These are phyloP conservation scores for Aureobasidium sp. DNA, from an alignment of 2,329 filamentous ascomycete genomes.

Conservation along the genomic window DNA sequence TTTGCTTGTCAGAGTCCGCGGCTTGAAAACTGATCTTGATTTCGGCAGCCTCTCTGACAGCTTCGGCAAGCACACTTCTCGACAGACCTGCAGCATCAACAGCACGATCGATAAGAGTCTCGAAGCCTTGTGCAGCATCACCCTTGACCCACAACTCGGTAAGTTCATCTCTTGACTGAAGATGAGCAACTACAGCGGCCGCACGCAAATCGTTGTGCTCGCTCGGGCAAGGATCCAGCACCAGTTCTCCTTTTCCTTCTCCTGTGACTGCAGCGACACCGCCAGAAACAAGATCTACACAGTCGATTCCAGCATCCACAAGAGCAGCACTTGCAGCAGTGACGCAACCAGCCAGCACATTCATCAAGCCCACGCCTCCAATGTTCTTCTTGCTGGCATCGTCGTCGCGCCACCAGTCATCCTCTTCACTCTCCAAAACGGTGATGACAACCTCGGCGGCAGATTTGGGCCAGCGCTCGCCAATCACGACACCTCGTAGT, in stretches of 20 bases:
- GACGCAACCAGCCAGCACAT: slow-evolving; percentile 81
- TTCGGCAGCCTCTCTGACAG: slow-evolving; percentile 49
- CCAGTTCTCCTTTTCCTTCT: slow-evolving; percentile 36
- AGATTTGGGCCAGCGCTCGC: slow-evolving; percentile 96
- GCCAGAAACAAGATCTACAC: slow-evolving; percentile 79
- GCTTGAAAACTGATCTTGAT: slow-evolving; percentile 20
- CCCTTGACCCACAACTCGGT: slow-evolving; percentile 95
- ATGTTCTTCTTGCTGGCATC: slow-evolving; percentile 28
- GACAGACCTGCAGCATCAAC: slow-evolving; percentile 53
- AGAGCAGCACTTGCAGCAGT: slow-evolving; percentile 89
- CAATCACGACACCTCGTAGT: slow-evolving; percentile 79
- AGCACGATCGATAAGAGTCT: slow-evolving; percentile 52
- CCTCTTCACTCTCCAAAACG: slow-evolving; percentile 86
- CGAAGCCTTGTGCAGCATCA: slow-evolving; percentile 40
- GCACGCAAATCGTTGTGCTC: slow-evolving; percentile 72
- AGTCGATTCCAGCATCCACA: slow-evolving; percentile 91
- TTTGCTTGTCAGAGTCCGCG: neutral
- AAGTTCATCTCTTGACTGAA: slow-evolving; percentile 79
- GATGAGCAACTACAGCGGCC: slow-evolving; percentile 82
- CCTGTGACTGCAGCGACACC: slow-evolving; percentile 61
- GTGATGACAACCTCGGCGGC: slow-evolving; percentile 92
- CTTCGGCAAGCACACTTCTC: slow-evolving; percentile 51
- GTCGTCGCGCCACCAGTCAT: slow-evolving; percentile 53
- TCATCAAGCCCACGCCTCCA: slow-evolving; percentile 74
- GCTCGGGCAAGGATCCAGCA: slow-evolving; percentile 73